These are phyloP conservation scores for Coniella lustricola DNA, from an alignment of 2,329 filamentous ascomycete species.

Conservation along the genomic window DNA sequence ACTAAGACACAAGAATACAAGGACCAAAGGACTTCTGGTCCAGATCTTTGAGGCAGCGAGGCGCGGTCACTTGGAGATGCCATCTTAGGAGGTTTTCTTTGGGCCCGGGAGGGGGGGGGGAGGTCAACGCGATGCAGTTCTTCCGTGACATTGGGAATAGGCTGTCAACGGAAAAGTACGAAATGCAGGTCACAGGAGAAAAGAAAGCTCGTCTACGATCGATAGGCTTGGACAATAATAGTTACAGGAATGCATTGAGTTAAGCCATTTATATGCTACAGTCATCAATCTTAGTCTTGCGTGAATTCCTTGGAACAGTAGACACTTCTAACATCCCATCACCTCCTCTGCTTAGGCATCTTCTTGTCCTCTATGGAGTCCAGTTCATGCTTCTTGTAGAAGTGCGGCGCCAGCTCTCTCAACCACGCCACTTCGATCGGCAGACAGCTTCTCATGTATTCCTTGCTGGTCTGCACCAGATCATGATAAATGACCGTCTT, in stretches of 20 bases:
- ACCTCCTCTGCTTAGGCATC: slow-evolving; percentile 28
- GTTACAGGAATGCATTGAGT: no score
- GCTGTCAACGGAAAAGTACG: no score
- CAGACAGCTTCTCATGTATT: slow-evolving; percentile 86
- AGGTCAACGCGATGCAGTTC: no score
- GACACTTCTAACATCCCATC: background rate
- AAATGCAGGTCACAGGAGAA: no score
- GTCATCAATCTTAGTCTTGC: no score
- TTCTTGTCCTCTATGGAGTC: slow-evolving; percentile 78
- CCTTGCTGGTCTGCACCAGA: slow-evolving; percentile 74
- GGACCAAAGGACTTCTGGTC: background rate
- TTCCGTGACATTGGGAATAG: no score
- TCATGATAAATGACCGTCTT: slow-evolving; percentile 87
- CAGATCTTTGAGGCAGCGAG: background rate
- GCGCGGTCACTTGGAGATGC: no score
- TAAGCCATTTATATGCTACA: no score
- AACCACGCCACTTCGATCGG: slow-evolving; percentile 81
- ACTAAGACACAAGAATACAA: slow-evolving; percentile 9
- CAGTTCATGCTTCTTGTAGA: slow-evolving; percentile 85
- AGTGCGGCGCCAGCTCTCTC: slow-evolving; percentile 85
- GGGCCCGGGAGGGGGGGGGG: no score
- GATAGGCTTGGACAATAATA: no score
- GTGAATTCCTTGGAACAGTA: background rate
- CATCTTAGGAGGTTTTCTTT: no score
- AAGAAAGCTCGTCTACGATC: no score